phyloP scores from a whole-genome alignment of 257 asterid genomes.

The Coffea eugenioides region DNA sequence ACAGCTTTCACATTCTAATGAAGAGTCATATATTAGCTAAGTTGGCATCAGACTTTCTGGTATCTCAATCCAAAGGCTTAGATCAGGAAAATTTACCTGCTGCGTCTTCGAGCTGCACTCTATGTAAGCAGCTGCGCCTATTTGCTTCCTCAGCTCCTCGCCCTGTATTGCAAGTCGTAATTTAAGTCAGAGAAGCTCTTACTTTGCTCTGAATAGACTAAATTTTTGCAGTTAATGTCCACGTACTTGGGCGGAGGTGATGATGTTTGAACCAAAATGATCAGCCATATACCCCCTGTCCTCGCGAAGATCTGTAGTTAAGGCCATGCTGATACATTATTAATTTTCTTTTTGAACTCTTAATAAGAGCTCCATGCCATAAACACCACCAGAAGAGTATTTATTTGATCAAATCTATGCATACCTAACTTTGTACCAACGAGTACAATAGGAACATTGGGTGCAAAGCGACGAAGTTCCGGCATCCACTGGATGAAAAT shows the following conservation, averaged over 20 bases:
- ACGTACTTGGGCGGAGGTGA: conserved; percentile 77
- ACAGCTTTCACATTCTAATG: conserved; percentile 90
- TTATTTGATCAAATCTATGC: conserved; percentile 3
- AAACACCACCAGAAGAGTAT: not conserved
- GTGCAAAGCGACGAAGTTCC: conserved; percentile 97
- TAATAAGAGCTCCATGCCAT: not conserved
- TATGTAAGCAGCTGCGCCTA: conserved; percentile 93
- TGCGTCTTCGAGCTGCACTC: conserved; percentile 99
- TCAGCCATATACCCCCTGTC: conserved; percentile 66
- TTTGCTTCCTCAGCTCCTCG: conserved; percentile 92
- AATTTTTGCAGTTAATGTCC: not conserved
- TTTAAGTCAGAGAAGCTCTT: not conserved
- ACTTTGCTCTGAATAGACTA: not conserved
- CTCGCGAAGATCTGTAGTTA: conserved; percentile 69
- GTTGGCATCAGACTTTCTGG: not conserved
- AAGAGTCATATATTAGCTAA: not conserved
- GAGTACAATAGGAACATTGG: conserved; percentile 87
- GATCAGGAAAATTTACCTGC: conserved; percentile 46
- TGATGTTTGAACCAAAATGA: conserved; percentile 69
- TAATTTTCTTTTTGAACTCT: not conserved
- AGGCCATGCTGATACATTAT: not conserved
- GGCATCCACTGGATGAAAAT: conserved; percentile 91
- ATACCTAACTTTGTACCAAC: conserved; percentile 92
- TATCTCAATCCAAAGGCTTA: not conserved
- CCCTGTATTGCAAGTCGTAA: conserved; percentile 45